These are phyloP conservation scores for Leccinum subtestaceum DNA, from an alignment of 768 basidiomycete genomes.

Conservation along the genomic window DNA sequence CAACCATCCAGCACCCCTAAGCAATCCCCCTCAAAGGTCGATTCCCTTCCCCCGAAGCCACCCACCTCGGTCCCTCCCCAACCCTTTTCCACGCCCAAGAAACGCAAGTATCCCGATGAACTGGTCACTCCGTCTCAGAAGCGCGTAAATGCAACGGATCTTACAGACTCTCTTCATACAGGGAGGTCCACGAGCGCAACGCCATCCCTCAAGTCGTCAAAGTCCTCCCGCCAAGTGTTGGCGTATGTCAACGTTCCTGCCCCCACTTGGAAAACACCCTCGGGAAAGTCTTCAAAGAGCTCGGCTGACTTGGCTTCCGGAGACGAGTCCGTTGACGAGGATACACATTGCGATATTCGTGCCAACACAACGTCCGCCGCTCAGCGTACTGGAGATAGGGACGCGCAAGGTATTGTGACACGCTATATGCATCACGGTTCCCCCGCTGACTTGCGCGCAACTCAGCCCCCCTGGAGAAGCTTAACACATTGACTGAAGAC, in stretches of 20 bases:
- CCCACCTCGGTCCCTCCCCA: constrained; percentile 3
- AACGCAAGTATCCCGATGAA: constrained; percentile 62
- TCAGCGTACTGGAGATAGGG: constrained; percentile 68
- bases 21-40: constrained; percentile 16
- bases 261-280: constrained; percentile 29
- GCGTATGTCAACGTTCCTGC: constrained; percentile 34
- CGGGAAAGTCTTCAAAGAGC: constrained; percentile 20
- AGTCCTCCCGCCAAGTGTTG: constrained; percentile 32
- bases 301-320: constrained; percentile 46
- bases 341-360: constrained; percentile 22
- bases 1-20: constrained; percentile 15
- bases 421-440: background rate
- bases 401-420: constrained; percentile 58
- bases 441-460: constrained; percentile 1
- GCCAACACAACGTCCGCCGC: constrained; percentile 48
- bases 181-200: constrained; percentile 19
- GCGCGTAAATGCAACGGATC: constrained; percentile 40
- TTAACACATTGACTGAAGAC: constrained; percentile 75
- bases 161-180: constrained; percentile 10
- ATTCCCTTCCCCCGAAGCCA: constrained; percentile 16
- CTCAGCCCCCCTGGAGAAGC: constrained; percentile 69
- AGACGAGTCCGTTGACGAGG: constrained; percentile 52
- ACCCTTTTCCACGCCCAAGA: constrained; percentile 55
- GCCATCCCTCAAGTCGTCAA: constrained; percentile 28
- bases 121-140: constrained; percentile 64